These are phyloP conservation scores for Termitomyces sp. DNA, from an alignment of 768 basidiomycete species.

Conservation along the genomic window DNA sequence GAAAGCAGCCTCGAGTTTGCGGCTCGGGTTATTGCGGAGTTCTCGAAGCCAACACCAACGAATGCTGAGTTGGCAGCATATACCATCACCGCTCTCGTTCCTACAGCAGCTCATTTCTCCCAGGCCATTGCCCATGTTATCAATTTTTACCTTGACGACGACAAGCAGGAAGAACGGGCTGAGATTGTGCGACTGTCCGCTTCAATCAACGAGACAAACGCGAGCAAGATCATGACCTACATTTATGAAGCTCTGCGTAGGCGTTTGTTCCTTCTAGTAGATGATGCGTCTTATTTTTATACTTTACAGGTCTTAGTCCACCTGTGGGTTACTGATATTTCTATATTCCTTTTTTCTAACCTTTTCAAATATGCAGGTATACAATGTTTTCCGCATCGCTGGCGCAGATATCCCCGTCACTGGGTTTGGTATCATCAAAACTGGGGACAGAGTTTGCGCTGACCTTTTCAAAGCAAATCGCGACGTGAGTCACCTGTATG, in stretches of 20 bases:
- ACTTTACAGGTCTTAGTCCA: slow-evolving; percentile 24
- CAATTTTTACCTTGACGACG: slow-evolving; percentile 50
- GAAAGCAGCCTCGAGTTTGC: slow-evolving; percentile 26
- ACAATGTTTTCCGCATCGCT: slow-evolving; percentile 36
- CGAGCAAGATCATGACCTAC: slow-evolving; percentile 31
- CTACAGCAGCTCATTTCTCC: slow-evolving; percentile 51
- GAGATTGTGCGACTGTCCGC: slow-evolving; percentile 33
- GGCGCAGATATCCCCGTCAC: slow-evolving; percentile 18
- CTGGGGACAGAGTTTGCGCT: slow-evolving; percentile 27
- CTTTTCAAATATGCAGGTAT: slow-evolving; percentile 20
- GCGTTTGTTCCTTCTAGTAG: slow-evolving; percentile 10
- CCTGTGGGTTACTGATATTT: slow-evolving; percentile 17
- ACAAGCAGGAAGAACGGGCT: slow-evolving; percentile 25
- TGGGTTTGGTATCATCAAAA: slow-evolving; percentile 21
- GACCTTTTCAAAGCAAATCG: slow-evolving; percentile 31
- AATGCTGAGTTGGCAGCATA: slow-evolving; percentile 36
- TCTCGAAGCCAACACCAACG: slow-evolving; percentile 11
- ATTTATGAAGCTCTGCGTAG: slow-evolving; percentile 42
- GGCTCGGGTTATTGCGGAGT: slow-evolving; percentile 19
- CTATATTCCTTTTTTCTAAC: background rate
- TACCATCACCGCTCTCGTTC: slow-evolving; percentile 48
- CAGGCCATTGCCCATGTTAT: slow-evolving; percentile 50
- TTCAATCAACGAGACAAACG: slow-evolving; percentile 16
- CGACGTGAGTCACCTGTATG: slow-evolving; percentile 25
- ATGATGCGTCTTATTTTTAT: background rate